Conservation (phyloP, 1,139 yeast genomes). For the Diutina scorzettiae region DNA sequence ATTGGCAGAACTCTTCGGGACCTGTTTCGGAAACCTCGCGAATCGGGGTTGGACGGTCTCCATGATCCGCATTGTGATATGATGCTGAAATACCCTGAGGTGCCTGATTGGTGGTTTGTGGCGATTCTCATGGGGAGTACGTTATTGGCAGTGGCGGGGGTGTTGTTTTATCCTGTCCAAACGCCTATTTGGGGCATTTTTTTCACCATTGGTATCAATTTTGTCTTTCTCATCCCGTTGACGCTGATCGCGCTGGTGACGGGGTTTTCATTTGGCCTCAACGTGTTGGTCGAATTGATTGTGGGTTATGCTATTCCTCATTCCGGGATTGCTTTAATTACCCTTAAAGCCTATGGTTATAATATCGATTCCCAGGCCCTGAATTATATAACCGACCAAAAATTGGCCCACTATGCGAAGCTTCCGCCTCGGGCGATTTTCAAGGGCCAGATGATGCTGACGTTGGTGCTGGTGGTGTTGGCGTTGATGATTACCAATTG, state of each 20-base stretch:
- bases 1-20: slow-evolving; percentile 21
- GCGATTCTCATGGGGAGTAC: slow-evolving; percentile 35
- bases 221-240: slow-evolving; percentile 23
- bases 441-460: slow-evolving; percentile 11
- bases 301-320: slow-evolving; percentile 30
- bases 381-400: slow-evolving; percentile 12
- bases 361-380: slow-evolving; percentile 16
- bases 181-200: slow-evolving; percentile 26
- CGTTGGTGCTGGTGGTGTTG: slow-evolving; percentile 10
- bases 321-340: slow-evolving; percentile 26
- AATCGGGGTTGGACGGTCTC: slow-evolving; percentile 7
- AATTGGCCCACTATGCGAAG: slow-evolving; percentile 11
- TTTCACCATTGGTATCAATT: slow-evolving; percentile 24
- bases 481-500: slow-evolving; percentile 11
- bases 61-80: slow-evolving; percentile 44
- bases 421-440: slow-evolving; percentile 11
- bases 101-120: slow-evolving; percentile 51
- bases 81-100: slow-evolving; percentile 47
- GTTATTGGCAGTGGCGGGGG: slow-evolving; percentile 32
- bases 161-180: slow-evolving; percentile 21
- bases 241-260: slow-evolving; percentile 27
- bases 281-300: slow-evolving; percentile 28
- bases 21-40: slow-evolving; percentile 13
- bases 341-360: slow-evolving; percentile 26
- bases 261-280: slow-evolving; percentile 26